Evolutionary conservation across 371 early-diverging fungal genomes (phyloP).

Genomic region (Mortierella polycephala): DNA sequence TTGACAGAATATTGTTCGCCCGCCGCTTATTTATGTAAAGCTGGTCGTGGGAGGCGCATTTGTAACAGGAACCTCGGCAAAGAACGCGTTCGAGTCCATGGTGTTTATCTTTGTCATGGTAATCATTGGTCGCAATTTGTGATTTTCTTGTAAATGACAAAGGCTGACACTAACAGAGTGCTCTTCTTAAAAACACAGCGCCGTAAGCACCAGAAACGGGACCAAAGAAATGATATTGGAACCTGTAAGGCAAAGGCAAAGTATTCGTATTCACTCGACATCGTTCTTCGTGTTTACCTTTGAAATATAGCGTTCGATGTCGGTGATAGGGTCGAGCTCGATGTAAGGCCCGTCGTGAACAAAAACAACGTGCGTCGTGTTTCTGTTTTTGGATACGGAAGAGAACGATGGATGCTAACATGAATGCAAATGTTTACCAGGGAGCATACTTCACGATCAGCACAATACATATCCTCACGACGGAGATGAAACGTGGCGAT

Average conservation of each 20-base stretch:
- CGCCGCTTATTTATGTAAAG: background rate
- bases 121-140: background rate
- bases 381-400: too few species aligned
- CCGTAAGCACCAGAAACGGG: too few species aligned
- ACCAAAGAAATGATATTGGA: background rate
- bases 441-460: slow-evolving; percentile 25
- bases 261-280: too few species aligned
- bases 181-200: too few species aligned
- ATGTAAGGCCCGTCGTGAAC: slow-evolving; percentile 14
- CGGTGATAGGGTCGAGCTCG: slow-evolving; percentile 35
- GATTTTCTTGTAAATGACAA: too few species aligned
- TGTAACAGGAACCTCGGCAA: slow-evolving; percentile 49
- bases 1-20: background rate
- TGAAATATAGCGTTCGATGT: slow-evolving; percentile 36
- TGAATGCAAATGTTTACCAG: slow-evolving; percentile 1
- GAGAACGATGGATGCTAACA: slow-evolving; percentile 1
- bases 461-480: slow-evolving; percentile 42
- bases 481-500: slow-evolving; percentile 38
- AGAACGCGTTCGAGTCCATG: slow-evolving; percentile 53
- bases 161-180: too few species aligned
- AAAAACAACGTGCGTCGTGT: background rate
- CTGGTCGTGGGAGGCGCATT: slow-evolving; percentile 47
- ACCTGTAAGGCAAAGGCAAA: background rate
- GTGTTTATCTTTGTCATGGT: slow-evolving; percentile 50
- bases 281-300: background rate